Evolutionary conservation across 2,329 filamentous ascomycete genomes (phyloP), one percentile per base, ranked within the genome.

Genomic region (Diplodia sapinea): DNA sequence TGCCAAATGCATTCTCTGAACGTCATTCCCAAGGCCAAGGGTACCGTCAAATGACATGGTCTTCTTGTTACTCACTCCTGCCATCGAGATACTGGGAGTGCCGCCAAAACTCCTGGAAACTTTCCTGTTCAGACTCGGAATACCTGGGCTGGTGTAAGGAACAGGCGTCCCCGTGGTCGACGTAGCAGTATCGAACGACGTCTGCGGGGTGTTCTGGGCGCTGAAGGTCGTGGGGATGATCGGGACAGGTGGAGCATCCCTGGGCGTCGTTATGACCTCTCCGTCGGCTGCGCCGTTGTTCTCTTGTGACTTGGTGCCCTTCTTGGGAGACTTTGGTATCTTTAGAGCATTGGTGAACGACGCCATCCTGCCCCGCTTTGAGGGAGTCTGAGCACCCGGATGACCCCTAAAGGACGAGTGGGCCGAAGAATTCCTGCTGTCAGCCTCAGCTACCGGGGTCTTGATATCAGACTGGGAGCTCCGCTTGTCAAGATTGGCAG

Each of bases 231-330:
- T 43, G 8, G 64, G 64, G 7, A 66, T 50, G 17, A 26, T 31
- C 9, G 64, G 64, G 3, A 66, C 29, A 8, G 64, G 64, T 0
- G 64, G 64, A 4, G 64, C 64, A 12, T 66, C 64, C 7, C 26
- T 11, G 5, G 64, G 64, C 6, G 64, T 66, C 17, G 43, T 66
- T 17, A 47, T 43, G 17, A 66, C 31, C 23, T 50, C 29, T 8
- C n/a, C n/a, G 8, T 29, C 43, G 11, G 15, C 15, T 26, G 54
- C 50, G 5, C 29, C 40, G 4, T 3, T 38, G 6, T 38, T 51
- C 3, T 49, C n/a, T n/a, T 13, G 31, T 12, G 59, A 51, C 20
- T 51, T 63, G 3, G 6, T 17, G 4, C 13, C 26, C n/a, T 51
- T 50, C 31, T 63, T 63, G 11, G 43, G 26, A 11, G 40, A 50